Percentiles rank a stretch among this genome's conserved stretches.
Conservation (phyloP, 2,329 filamentous ascomycete species). For the Neonectria magnoliae region DNA sequence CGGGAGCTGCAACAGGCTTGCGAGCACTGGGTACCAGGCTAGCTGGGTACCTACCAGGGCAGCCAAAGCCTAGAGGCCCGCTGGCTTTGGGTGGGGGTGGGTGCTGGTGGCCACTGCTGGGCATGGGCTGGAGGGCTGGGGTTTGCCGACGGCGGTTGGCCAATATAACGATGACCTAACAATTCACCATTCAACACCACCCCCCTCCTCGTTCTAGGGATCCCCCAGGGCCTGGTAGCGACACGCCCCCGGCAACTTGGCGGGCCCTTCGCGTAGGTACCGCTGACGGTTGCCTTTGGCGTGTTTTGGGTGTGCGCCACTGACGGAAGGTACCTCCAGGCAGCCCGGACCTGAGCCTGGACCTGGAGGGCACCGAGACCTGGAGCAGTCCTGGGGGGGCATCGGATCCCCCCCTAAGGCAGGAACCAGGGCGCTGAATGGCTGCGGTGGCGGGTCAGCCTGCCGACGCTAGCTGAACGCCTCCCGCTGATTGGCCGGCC, state of each 20-base stretch:
- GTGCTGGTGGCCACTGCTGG: neutral
- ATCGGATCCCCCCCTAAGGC: constrained; percentile 19
- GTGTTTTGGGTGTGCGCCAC: neutral
- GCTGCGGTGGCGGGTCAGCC: constrained; percentile 27
- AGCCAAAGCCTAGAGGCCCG: neutral
- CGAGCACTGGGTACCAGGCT: constrained; percentile 1
- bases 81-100: neutral
- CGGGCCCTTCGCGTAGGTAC: constrained; percentile 7
- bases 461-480: constrained; percentile 22
- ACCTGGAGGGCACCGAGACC: neutral
- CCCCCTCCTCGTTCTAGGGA: constrained; percentile 9
- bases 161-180: constrained; percentile 22
- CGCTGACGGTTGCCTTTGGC: constrained; percentile 5
- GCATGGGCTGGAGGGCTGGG: constrained; percentile 9
- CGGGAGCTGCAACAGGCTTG: constrained; percentile 17
- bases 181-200: constrained; percentile 10
- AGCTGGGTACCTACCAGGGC: neutral
- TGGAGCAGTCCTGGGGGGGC: neutral
- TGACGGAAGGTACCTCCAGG: constrained; percentile 1
- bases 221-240: constrained; percentile 9
- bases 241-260: constrained; percentile 8
- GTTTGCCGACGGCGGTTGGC: constrained; percentile 24
- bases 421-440: constrained; percentile 37
- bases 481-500: constrained; percentile 32
- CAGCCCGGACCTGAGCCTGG: neutral